Conservation (phyloP, 352 stramenopile genomes). For the Phytophthora quininea region DNA sequence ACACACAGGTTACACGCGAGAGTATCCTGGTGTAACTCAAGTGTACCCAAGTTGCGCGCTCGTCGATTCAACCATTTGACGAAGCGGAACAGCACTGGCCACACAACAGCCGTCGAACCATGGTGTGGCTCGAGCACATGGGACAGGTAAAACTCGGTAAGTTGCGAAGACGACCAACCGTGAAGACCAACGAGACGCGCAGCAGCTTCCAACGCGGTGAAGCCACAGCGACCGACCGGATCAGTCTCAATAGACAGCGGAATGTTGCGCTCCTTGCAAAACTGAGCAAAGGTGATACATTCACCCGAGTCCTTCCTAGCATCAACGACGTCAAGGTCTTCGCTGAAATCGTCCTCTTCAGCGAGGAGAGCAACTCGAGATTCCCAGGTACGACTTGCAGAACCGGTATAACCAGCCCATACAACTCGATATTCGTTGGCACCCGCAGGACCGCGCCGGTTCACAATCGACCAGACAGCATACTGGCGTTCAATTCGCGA, state of each 20-base stretch:
- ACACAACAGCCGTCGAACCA: background rate
- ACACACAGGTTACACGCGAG: background rate
- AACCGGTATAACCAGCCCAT: background rate
- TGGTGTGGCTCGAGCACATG: background rate
- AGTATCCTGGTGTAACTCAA: background rate
- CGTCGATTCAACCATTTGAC: background rate
- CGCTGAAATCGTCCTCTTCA: background rate
- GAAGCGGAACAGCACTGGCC: background rate
- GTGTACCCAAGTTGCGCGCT: background rate
- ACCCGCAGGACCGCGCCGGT: background rate
- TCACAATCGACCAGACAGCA: background rate
- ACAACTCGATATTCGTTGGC: background rate
- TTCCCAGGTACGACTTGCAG: background rate
- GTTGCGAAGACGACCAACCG: too few species aligned
- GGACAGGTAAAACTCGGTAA: background rate
- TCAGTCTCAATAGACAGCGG: background rate
- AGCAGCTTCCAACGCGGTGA: background rate
- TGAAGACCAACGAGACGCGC: background rate
- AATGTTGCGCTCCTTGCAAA: background rate
- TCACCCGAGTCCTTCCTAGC: background rate
- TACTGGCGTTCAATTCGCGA: background rate
- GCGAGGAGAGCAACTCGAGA: background rate
- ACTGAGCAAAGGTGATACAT: background rate
- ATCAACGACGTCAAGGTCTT: background rate
- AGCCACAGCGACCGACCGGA: background rate